Evolutionary conservation across 1,284 basidiomycete species (phyloP).

Genomic region (Volvariella surrecta): DNA sequence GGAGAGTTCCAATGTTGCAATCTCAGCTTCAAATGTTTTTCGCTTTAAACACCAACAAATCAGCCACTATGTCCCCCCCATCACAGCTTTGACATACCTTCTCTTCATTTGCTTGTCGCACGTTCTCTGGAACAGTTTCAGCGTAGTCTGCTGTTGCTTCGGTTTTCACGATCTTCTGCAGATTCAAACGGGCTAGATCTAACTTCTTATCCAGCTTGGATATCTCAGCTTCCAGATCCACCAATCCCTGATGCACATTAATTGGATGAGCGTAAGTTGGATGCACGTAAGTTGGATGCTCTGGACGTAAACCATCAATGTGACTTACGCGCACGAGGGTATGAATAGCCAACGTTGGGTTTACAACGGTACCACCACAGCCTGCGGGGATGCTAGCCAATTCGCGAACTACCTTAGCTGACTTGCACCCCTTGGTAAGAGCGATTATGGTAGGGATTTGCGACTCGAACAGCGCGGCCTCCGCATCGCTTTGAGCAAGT

Average conservation of each 20-base stretch:
- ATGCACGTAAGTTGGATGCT: not conserved
- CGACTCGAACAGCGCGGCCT: conserved; percentile 58
- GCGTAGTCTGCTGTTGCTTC: conserved; percentile 72
- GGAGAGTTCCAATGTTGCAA: conserved; percentile 47
- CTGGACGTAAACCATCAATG: too few species aligned
- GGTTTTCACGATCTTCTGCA: conserved; percentile 74
- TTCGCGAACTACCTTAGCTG: conserved; percentile 50
- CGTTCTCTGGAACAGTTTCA: conserved; percentile 70
- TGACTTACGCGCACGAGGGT: conserved; percentile 73
- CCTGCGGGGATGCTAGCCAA: conserved; percentile 72
- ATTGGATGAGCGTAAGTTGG: not conserved
- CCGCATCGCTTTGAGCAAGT: conserved; percentile 58
- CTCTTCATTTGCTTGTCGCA: conserved; percentile 67
- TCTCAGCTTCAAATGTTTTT: conserved; percentile 56
- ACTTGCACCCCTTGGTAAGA: conserved; percentile 87
- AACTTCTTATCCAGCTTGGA: conserved; percentile 85
- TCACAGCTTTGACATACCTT: too few species aligned
- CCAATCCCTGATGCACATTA: conserved; percentile 58
- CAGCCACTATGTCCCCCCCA: too few species aligned
- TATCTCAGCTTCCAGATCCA: conserved; percentile 81
- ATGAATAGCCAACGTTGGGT: conserved; percentile 68
- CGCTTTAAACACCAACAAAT: too few species aligned
- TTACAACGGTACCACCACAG: conserved; percentile 81
- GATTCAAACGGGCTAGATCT: conserved; percentile 56
- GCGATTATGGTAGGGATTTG: conserved; percentile 74